These are phyloP conservation scores for Trichoderma koningiopsis DNA, from an alignment of 2,329 filamentous ascomycete species.

Conservation along the genomic window DNA sequence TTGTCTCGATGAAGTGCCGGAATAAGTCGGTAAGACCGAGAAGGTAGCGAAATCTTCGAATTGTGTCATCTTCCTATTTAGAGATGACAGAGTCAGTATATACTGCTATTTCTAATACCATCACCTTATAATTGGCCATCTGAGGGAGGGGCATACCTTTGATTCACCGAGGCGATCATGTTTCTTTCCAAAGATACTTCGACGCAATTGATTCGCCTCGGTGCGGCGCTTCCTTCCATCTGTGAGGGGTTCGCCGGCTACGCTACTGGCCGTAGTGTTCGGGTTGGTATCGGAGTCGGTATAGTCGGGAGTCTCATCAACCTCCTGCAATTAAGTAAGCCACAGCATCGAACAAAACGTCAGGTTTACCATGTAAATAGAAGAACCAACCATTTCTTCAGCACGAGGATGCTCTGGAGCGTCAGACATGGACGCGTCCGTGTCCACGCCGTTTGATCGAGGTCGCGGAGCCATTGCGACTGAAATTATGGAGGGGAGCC, in stretches of 20 bases:
- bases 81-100: background rate
- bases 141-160: slow-evolving; percentile 61
- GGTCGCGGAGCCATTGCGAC: slow-evolving; percentile 58
- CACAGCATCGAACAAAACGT: background rate
- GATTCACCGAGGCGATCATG: slow-evolving; percentile 89
- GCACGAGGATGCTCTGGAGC: slow-evolving; percentile 50
- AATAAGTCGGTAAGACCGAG: slow-evolving; percentile 95
- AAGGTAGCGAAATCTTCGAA: slow-evolving; percentile 91
- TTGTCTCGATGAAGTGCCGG: slow-evolving; percentile 97
- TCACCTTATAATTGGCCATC: background rate
- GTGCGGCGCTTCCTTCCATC: slow-evolving; percentile 86
- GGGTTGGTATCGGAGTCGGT: slow-evolving; percentile 68
- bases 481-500: slow-evolving; percentile 37
- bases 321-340: slow-evolving; percentile 46
- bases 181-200: slow-evolving; percentile 93
- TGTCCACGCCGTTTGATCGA: slow-evolving; percentile 55
- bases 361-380: background rate
- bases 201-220: slow-evolving; percentile 84
- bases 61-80: slow-evolving; percentile 84
- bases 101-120: background rate
- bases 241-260: slow-evolving; percentile 69
- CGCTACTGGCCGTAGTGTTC: slow-evolving; percentile 78
- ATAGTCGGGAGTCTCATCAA: slow-evolving; percentile 67
- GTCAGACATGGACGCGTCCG: slow-evolving; percentile 66
- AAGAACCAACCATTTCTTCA: slow-evolving; percentile 53